Base-by-base conservation (phyloP, 2,329 filamentous ascomycete species). In the Chrysoporthe austroafricana region DNA sequence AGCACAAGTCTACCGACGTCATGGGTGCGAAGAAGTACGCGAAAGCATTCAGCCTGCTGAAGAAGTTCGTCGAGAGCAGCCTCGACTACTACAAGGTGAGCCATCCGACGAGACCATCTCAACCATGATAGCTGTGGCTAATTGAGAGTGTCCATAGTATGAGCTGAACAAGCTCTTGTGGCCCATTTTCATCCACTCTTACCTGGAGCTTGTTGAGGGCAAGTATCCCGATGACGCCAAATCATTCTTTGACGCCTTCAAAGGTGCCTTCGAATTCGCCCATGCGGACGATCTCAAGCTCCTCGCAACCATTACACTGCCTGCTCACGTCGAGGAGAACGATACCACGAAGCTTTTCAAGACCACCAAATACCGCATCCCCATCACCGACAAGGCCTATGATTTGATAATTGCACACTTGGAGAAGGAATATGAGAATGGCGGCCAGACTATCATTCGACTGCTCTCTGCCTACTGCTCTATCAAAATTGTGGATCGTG, bases 171-270 rank as follows among this genome's bases (percentile, higher is more conserved):
- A 96, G 72, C 83, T 98, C 4, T 81, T 97, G 18, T 99, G 96
- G 94, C 96, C 96, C 0, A 82, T 96, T 0, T 98, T 97, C 75
- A 92, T 98, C 62, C 97, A 99, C 79, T 96, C 93, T 0, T 97
- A 92, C 76, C 83, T 99, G 36, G 90, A 93, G 67, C 86, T 98
- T 66, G 86, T 96, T 39, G 84, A 84, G 44, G 88, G 93, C 69
- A 89, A 88, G 71, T 94, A 91, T 73, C 81, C 86, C 1, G 86
- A 87, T 50, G 93, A 97, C 68, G 89, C 90, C 16, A 89, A 91
- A 72, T 82, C 85, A 1, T 95, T 97, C 75, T 89, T 96, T 70
- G 85, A 87, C 39, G 83, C 86, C 4, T 89, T 92, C 74, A 89
- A 88, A 65, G 74, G 78, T 1, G 78, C 89, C 64, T 98, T 98